phyloP scores from a whole-genome alignment of 2,329 filamentous ascomycete genomes.

The Bipolaris sorokiniana region DNA sequence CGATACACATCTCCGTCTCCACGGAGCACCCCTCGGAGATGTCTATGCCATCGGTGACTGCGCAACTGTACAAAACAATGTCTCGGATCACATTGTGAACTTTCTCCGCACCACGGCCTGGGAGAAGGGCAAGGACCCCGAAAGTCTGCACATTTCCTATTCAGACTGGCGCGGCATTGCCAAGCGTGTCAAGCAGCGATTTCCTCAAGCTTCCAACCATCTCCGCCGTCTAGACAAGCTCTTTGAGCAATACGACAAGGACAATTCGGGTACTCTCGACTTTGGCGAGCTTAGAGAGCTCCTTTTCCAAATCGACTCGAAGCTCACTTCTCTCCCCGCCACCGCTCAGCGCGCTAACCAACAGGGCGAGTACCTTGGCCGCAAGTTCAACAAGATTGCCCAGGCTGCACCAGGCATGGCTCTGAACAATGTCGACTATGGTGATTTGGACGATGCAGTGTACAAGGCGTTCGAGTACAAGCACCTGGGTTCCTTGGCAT shows the following conservation, averaged over 20 bases:
- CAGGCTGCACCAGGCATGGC: constrained; percentile 74
- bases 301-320: constrained; percentile 88
- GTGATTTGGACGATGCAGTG: constrained; percentile 87
- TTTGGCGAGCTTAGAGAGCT: constrained; percentile 91
- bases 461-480: constrained; percentile 95
- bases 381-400: constrained; percentile 92
- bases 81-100: constrained; percentile 86
- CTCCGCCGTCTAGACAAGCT: constrained; percentile 88
- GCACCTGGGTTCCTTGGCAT: constrained; percentile 89
- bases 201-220: constrained; percentile 88
- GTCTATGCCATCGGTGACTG: constrained; percentile 98
- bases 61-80: constrained; percentile 95
- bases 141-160: constrained; percentile 86
- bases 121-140: constrained; percentile 88
- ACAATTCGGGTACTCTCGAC: constrained; percentile 90
- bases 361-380: constrained; percentile 89
- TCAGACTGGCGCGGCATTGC: constrained; percentile 87
- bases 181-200: constrained; percentile 80
- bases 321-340: constrained; percentile 90
- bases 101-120: constrained; percentile 90
- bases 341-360: constrained; percentile 97
- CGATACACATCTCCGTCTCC: constrained; percentile 87
- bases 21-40: constrained; percentile 87
- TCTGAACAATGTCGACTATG: constrained; percentile 82
- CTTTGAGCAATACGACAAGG: constrained; percentile 90